phyloP scores from a whole-genome alignment of 176 grass and related monocot species.

The Raddia guianensis region DNA sequence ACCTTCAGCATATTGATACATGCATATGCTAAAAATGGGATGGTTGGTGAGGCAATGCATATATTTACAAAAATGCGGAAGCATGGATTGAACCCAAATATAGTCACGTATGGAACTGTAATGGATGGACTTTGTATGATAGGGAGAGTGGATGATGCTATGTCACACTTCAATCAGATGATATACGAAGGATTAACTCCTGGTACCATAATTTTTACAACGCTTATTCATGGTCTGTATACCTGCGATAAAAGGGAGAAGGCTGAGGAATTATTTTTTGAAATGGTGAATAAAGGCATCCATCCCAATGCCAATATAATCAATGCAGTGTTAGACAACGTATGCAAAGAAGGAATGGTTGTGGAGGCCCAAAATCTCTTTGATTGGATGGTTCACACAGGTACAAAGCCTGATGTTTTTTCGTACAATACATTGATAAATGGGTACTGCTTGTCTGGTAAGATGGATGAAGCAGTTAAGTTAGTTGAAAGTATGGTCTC shows the following conservation, averaged over 20 bases:
- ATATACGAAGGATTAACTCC: neutral
- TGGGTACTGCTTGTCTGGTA: neutral
- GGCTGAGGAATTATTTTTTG: too few species aligned
- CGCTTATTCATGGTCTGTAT: too few species aligned
- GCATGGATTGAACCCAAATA: too few species aligned
- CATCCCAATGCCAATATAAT: neutral
- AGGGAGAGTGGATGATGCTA: too few species aligned
- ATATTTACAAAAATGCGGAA: too few species aligned
- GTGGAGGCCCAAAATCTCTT: constrained; percentile 12
- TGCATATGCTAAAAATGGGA: neutral
- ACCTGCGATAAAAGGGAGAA: too few species aligned
- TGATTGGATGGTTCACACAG: constrained; percentile 17
- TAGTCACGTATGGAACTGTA: too few species aligned
- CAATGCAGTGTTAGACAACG: neutral
- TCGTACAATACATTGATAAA: constrained; percentile 5
- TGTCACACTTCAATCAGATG: too few species aligned
- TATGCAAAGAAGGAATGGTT: neutral
- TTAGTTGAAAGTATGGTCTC: too few species aligned
- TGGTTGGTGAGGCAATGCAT: neutral
- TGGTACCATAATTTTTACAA: neutral
- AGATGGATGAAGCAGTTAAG: neutral
- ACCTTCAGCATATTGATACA: neutral
- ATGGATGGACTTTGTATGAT: too few species aligned
- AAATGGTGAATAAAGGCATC: too few species aligned
- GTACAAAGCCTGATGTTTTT: constrained; percentile 18